Conservation (phyloP, 305 asterid species). For the Fraxinus paxiana region DNA sequence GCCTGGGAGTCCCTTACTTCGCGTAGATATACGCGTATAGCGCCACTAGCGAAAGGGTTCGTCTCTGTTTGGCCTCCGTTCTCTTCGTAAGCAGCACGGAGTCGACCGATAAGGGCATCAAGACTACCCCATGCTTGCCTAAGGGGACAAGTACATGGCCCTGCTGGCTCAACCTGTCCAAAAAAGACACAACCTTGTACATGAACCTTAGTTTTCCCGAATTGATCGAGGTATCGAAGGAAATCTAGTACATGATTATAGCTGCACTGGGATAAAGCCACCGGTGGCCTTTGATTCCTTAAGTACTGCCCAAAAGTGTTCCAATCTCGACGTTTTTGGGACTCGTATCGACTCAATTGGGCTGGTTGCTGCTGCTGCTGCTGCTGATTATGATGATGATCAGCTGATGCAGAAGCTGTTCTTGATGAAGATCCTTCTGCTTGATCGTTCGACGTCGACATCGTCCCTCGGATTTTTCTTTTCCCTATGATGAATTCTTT, state of each 20-base stretch:
- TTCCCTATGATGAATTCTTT: constrained; percentile 1
- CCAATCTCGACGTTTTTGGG: constrained; percentile 88
- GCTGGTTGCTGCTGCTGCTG: constrained; percentile 23
- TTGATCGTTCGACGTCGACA: constrained; percentile 46
- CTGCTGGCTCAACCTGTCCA: constrained; percentile 50
- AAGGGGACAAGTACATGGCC: constrained; percentile 41
- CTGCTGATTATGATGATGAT: constrained; percentile 15
- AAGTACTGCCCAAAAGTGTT: constrained; percentile 84
- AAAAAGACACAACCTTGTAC: constrained; percentile 37
- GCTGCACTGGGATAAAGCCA: constrained; percentile 38
- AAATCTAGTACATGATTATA: constrained; percentile 39
- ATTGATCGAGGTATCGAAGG: constrained; percentile 44
- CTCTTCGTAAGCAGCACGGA: constrained; percentile 47
- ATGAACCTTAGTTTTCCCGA: constrained; percentile 49
- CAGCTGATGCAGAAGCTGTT: constrained; percentile 2
- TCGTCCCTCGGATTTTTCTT: not conserved
- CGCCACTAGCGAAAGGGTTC: constrained; percentile 44
- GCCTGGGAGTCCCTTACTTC: constrained; percentile 49
- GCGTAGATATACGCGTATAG: constrained; percentile 37
- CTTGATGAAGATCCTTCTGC: constrained; percentile 29
- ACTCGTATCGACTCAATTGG: constrained; percentile 64
- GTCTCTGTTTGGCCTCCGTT: constrained; percentile 37
- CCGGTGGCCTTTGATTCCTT: constrained; percentile 52
- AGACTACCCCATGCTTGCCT: constrained; percentile 57
- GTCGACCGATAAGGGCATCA: constrained; percentile 46